Conservation (phyloP, 371 early-diverging fungal species). For the Thermomucor indicae-seudaticae region DNA sequence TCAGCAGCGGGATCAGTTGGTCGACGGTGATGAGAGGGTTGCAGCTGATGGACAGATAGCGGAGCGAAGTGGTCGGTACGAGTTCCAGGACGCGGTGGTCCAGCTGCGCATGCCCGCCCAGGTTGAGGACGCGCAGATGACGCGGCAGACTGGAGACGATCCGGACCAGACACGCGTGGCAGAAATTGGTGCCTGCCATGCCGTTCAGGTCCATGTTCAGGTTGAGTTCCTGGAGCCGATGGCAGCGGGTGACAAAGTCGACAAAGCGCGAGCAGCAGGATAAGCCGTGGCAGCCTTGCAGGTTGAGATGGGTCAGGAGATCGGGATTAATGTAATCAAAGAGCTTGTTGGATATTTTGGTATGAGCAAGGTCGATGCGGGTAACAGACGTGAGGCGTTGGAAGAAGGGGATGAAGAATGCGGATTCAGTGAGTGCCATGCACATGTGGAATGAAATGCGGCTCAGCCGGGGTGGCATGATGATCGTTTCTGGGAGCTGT, state of each 20-base stretch:
- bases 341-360: conserved; percentile 23
- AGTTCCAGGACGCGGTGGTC: conserved; percentile 11
- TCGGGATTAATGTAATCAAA: conserved; percentile 15
- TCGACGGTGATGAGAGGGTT: background rate
- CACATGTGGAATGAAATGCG: conserved; percentile 34
- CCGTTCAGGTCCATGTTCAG: conserved; percentile 28
- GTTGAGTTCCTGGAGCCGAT: conserved; percentile 18
- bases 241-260: conserved; percentile 4
- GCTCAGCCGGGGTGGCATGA: conserved; percentile 16
- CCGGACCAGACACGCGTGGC: conserved; percentile 14
- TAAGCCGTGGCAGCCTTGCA: conserved; percentile 30
- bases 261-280: conserved; percentile 25
- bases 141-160: background rate
- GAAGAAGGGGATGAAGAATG: conserved; percentile 35
- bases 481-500: background rate
- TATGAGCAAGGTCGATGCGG: conserved; percentile 27
- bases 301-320: conserved; percentile 21
- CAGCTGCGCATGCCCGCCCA: conserved; percentile 26
- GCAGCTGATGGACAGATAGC: conserved; percentile 5
- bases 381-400: conserved; percentile 11
- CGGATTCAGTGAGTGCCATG: conserved; percentile 25
- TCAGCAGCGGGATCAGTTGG: background rate
- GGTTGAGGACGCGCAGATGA: conserved; percentile 15
- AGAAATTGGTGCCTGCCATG: conserved; percentile 19
- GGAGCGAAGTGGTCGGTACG: background rate